Evolutionary conservation across 2,329 filamentous ascomycete genomes (phyloP), one percentile per base, ranked within the genome.

Genomic region (Claviceps arundinis): DNA sequence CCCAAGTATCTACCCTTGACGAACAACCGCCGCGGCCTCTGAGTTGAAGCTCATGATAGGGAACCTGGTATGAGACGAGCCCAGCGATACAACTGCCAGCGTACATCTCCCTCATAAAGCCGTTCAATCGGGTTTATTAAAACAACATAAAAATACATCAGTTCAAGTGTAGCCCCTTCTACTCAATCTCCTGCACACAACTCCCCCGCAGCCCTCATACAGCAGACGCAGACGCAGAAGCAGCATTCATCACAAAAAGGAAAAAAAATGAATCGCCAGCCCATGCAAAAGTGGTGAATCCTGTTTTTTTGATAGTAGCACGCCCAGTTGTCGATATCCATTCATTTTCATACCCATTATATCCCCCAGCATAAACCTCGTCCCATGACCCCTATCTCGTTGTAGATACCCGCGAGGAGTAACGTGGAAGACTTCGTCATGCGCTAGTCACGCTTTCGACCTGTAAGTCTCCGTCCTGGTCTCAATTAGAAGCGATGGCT

Each of bases 401-500:
- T 34, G 30, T 34, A 34, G 30, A 30, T 30, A 30, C 9, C 30
- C 8, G 30, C 30, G 30, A 11, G 30, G 30, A 34, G 30, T 34
- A 34, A 11, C 30, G 30, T 34, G 30, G 30, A 30, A 30, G 3
- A 9, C 26, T 30, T 34, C 30, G 8, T 4, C 30, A 34, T 34
- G 30, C 30, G 9, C 30, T 11, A 34, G 30, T 9, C 30, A 34
- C 9, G 30, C 30, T 11, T 34, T 34, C 9, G 9, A 34, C 30
- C 30, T 34, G 30, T 4, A 22, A 17, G 4, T 37, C 16, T 26
- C 37, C 16, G 2, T 42, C 14, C 22, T n/a, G 22, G 3, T 11
- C 34, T 14, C n/a, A 5, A 5, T 17, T 17, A 82, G 61, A 81
- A 82, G 34, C 78, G 71, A 65, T 80, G 77, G 57, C 70, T 73